Percentiles rank a stretch among this genome's conserved stretches.
phyloP scores from a whole-genome alignment of 2,329 filamentous ascomycete species.

The Monosporascus sp. region DNA sequence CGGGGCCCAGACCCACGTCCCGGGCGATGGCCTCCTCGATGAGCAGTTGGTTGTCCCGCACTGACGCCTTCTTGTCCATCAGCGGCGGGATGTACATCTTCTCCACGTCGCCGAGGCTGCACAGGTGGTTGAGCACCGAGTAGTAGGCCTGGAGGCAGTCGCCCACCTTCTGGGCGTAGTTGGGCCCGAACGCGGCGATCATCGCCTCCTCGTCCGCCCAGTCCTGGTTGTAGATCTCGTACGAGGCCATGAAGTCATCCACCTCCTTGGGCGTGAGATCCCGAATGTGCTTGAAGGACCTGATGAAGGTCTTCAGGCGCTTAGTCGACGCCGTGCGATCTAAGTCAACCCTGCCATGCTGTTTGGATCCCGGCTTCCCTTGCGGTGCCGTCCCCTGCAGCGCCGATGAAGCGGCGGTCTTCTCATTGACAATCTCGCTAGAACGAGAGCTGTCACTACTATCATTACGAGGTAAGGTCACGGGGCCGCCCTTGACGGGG shows the following conservation, averaged over 20 bases:
- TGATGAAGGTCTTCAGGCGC: constrained; percentile 43
- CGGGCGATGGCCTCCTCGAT: constrained; percentile 45
- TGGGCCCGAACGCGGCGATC: constrained; percentile 38
- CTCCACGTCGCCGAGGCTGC: constrained; percentile 49
- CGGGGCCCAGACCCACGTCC: constrained; percentile 38
- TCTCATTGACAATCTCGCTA: constrained; percentile 27
- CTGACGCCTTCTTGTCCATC: constrained; percentile 43
- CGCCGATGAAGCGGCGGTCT: constrained; percentile 12
- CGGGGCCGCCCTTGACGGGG: neutral
- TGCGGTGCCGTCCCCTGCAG: neutral
- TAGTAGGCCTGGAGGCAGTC: constrained; percentile 48
- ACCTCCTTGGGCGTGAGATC: constrained; percentile 44
- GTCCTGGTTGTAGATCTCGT: constrained; percentile 51
- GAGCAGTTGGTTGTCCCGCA: constrained; percentile 46
- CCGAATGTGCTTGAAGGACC: constrained; percentile 43
- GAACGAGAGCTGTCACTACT: constrained; percentile 29
- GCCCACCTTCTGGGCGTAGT: constrained; percentile 45
- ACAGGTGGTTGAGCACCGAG: constrained; percentile 48
- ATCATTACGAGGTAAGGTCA: constrained; percentile 12
- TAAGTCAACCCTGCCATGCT: constrained; percentile 18
- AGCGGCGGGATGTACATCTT: constrained; percentile 53
- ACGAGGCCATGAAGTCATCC: constrained; percentile 51
- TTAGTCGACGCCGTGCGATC: constrained; percentile 41
- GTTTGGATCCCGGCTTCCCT: constrained; percentile 4
- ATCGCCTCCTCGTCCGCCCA: constrained; percentile 46